phyloP scores from a whole-genome alignment of 768 basidiomycete species.

The Baorangia bicolor region DNA sequence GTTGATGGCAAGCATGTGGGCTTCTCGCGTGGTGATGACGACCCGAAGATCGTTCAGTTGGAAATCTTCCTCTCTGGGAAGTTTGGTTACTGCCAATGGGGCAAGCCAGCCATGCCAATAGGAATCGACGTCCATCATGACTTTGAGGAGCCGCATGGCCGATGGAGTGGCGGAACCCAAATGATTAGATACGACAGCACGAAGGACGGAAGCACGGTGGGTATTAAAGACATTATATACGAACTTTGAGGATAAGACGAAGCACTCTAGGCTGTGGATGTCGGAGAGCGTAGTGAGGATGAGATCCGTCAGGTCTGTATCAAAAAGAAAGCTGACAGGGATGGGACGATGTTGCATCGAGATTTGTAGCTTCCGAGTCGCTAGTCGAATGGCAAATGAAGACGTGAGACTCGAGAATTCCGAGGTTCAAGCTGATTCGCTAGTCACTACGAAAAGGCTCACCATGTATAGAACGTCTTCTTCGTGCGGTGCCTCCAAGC shows the following conservation, averaged over 20 bases:
- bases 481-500: too few relatives aligned
- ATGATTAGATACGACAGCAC: constrained; percentile 16
- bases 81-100: constrained; percentile 4
- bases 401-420: too few relatives aligned
- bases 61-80: constrained; percentile 15
- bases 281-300: constrained; percentile 11
- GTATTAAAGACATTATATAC: constrained; percentile 14
- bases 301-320: constrained; percentile 13
- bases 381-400: too few relatives aligned
- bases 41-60: background rate
- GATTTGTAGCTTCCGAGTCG: too few relatives aligned
- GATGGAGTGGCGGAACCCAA: constrained; percentile 5
- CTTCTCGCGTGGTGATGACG: constrained; percentile 11
- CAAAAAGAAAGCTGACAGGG: constrained; percentile 5
- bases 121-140: constrained; percentile 9
- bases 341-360: background rate
- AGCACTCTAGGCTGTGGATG: constrained; percentile 7
- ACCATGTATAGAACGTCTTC: too few relatives aligned
- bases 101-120: constrained; percentile 20
- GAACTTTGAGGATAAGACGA: constrained; percentile 19
- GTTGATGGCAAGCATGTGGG: constrained; percentile 12
- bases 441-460: too few relatives aligned
- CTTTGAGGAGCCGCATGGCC: constrained; percentile 19
- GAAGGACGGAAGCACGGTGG: constrained; percentile 10
- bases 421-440: too few relatives aligned